Conservation (phyloP, 768 basidiomycete species). For the Gyrodon lividus region DNA sequence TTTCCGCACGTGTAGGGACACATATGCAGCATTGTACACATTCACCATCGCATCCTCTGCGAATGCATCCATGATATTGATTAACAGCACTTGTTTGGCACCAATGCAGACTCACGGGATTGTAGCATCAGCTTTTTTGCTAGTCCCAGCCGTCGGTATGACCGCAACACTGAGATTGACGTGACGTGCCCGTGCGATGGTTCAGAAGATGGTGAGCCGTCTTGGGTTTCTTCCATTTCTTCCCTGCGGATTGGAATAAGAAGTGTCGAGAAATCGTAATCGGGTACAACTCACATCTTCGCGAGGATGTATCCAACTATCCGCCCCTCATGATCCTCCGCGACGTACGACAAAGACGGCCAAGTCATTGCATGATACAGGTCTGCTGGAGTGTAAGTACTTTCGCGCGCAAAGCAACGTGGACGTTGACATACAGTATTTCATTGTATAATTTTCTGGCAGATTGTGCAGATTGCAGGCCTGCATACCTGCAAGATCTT, state of each 20-base stretch:
- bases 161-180: slow-evolving; percentile 90
- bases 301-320: slow-evolving; percentile 96
- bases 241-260: slow-evolving; percentile 51
- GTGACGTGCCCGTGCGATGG: slow-evolving; percentile 89
- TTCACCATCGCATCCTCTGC: slow-evolving; percentile 89
- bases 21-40: slow-evolving; percentile 80
- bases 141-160: slow-evolving; percentile 86
- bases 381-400: slow-evolving; percentile 47
- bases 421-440: slow-evolving; percentile 55
- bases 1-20: slow-evolving; percentile 89
- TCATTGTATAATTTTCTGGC: slow-evolving; percentile 88
- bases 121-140: slow-evolving; percentile 94
- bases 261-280: slow-evolving; percentile 11
- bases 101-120: slow-evolving; percentile 61
- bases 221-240: slow-evolving; percentile 41
- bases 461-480: slow-evolving; percentile 91
- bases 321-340: slow-evolving; percentile 83
- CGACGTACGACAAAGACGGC: slow-evolving; percentile 92
- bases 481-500: slow-evolving; percentile 91
- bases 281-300: slow-evolving; percentile 69
- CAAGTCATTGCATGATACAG: slow-evolving; percentile 89
- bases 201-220: slow-evolving; percentile 47
- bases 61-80: slow-evolving; percentile 3
- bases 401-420: not conserved
- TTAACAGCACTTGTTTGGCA: not conserved